Conservation (phyloP, 257 asterid species). For the Apocynum venetum region DNA sequence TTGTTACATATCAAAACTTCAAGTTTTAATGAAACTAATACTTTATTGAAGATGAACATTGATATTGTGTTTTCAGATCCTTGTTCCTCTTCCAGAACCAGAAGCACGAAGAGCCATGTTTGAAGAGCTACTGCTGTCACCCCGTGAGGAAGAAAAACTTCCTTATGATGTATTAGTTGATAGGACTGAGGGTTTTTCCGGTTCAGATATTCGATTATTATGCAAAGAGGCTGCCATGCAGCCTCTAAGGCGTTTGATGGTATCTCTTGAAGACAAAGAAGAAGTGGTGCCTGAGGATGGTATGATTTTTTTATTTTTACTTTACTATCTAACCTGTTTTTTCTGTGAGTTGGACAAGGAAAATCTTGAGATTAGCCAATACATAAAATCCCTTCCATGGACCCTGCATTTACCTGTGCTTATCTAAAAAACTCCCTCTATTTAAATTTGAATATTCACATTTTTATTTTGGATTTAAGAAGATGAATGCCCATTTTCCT, state of each 20-base stretch:
- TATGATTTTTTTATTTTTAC: conserved; percentile 21
- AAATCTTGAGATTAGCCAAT: too few relatives aligned
- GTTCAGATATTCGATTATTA: conserved; percentile 84
- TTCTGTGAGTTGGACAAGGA: background rate
- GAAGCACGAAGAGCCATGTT: conserved; percentile 94
- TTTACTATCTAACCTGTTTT: background rate
- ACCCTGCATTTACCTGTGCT: background rate
- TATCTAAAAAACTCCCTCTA: background rate
- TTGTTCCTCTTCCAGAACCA: conserved; percentile 94
- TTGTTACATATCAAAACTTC: background rate
- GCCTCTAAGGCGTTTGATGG: conserved; percentile 82
- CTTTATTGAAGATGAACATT: conserved; percentile 2
- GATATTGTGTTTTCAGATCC: conserved; percentile 49
- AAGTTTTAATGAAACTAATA: background rate
- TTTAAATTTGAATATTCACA: background rate
- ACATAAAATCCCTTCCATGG: background rate
- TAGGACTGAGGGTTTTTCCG: conserved; percentile 74
- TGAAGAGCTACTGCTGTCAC: conserved; percentile 67
- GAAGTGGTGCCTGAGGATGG: conserved; percentile 78
- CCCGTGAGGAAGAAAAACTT: conserved; percentile 42
- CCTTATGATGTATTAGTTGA: conserved; percentile 79
- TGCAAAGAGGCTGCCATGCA: conserved; percentile 99
- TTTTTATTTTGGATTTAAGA: too few relatives aligned
- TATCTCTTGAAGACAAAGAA: conserved; percentile 60
- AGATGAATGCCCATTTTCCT: too few relatives aligned